Percentiles rank a stretch among this genome's conserved stretches.
phyloP scores from a whole-genome alignment of 495 filamentous ascomycete genomes.

The Lasiosphaeriaceae sp. region DNA sequence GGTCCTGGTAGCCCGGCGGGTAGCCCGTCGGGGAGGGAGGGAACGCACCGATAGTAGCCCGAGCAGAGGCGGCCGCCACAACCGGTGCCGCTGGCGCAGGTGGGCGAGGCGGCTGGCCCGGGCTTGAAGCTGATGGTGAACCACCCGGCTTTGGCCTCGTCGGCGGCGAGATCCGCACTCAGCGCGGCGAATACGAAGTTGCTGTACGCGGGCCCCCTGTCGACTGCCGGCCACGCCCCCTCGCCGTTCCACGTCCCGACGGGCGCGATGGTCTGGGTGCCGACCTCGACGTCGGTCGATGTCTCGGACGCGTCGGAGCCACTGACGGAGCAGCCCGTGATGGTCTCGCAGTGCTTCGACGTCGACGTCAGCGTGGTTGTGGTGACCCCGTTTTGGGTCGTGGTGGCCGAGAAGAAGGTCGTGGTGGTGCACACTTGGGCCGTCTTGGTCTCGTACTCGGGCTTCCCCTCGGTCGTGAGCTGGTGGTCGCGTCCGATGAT shows the following conservation, averaged over 20 bases:
- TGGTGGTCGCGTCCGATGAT: slow-evolving; percentile 12
- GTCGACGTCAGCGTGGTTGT: slow-evolving; percentile 1
- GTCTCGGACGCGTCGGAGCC: background rate
- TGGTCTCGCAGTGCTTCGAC: slow-evolving; percentile 2
- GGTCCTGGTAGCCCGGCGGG: slow-evolving; percentile 7
- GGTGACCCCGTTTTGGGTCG: too few species aligned
- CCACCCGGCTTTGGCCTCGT: background rate
- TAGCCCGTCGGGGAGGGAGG: background rate
- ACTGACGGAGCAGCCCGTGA: slow-evolving; percentile 4
- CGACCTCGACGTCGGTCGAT: background rate
- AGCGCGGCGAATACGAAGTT: background rate
- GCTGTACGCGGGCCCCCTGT: background rate
- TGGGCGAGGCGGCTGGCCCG: background rate
- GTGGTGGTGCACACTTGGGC: slow-evolving; percentile 8
- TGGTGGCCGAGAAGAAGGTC: background rate
- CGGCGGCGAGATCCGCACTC: background rate
- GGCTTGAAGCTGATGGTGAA: background rate
- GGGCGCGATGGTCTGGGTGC: background rate
- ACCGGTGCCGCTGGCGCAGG: slow-evolving; percentile 4
- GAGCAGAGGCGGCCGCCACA: slow-evolving; percentile 14
- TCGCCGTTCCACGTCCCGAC: background rate
- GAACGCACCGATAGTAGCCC: slow-evolving; percentile 13
- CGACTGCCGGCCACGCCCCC: background rate
- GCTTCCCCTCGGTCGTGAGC: slow-evolving; percentile 5
- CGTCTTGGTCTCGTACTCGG: slow-evolving; percentile 10